Percentiles rank a stretch among this genome's conserved stretches.
These are phyloP conservation scores for Parastagonospora nodorum DNA, from an alignment of 2,329 filamentous ascomycete species.

Conservation along the genomic window DNA sequence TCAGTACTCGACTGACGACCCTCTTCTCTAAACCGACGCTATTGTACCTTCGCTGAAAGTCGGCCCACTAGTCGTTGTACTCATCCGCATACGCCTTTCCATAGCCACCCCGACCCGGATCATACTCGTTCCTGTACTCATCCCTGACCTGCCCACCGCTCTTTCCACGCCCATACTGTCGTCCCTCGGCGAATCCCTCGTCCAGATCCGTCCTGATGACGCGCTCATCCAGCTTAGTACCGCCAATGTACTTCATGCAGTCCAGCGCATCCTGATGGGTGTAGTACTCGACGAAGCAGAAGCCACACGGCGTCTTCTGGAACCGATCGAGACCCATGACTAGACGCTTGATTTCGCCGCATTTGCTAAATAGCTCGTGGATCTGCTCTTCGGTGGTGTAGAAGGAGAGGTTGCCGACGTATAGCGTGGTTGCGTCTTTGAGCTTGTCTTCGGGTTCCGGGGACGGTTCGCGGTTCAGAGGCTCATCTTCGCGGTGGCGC, in stretches of 20 bases:
- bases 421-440: conserved; percentile 88
- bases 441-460: conserved; percentile 76
- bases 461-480: conserved; percentile 42
- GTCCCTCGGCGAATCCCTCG: conserved; percentile 92
- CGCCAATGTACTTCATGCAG: conserved; percentile 98
- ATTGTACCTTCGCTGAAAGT: neutral
- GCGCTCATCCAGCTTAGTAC: conserved; percentile 96
- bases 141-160: conserved; percentile 96
- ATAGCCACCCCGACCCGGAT: conserved; percentile 89
- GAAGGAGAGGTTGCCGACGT: conserved; percentile 97
- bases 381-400: conserved; percentile 99
- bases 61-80: conserved; percentile 30
- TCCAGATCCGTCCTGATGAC: conserved; percentile 95
- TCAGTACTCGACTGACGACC: no score
- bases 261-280: conserved; percentile 96
- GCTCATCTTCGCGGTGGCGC: conserved; percentile 63
- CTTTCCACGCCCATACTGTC: conserved; percentile 94
- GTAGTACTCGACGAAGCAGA: conserved; percentile 99
- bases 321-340: conserved; percentile 98
- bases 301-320: conserved; percentile 96
- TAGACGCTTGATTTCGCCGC: conserved; percentile 96
- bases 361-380: conserved; percentile 92
- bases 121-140: conserved; percentile 96
- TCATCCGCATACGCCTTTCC: conserved; percentile 66
- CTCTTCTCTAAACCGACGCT: no score